Evolutionary conservation across 2,329 filamentous ascomycete genomes (phyloP).

Genomic region (Pseudocercospora fijiensis): DNA sequence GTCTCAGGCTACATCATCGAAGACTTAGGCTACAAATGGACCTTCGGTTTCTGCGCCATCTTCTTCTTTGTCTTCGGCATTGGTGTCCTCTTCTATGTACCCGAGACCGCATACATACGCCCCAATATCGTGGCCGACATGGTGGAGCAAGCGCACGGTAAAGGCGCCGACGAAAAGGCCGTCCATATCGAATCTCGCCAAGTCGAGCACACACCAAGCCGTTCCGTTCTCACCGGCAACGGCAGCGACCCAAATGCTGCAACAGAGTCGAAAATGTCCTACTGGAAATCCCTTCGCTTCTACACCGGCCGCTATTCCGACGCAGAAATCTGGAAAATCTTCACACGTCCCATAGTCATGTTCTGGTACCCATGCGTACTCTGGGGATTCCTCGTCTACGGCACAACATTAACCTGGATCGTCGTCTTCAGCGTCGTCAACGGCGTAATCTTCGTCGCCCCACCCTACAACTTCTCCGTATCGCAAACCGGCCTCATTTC

Average conservation of each 20-base stretch:
- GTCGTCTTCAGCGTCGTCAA: slow-evolving; percentile 52
- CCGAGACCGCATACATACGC: slow-evolving; percentile 35
- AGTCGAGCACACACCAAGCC: neutral
- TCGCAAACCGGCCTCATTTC: slow-evolving; percentile 51
- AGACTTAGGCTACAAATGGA: slow-evolving; percentile 44
- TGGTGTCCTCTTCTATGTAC: slow-evolving; percentile 35
- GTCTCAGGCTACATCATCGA: slow-evolving; percentile 45
- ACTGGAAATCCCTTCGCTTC: slow-evolving; percentile 31
- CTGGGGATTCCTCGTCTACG: slow-evolving; percentile 46
- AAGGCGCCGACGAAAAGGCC: slow-evolving; percentile 18
- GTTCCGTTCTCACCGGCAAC: slow-evolving; percentile 19
- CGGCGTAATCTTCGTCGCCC: slow-evolving; percentile 41
- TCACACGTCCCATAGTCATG: slow-evolving; percentile 39
- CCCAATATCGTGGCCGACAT: slow-evolving; percentile 10
- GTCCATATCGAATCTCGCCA: slow-evolving; percentile 22
- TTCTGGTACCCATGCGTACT: slow-evolving; percentile 39
- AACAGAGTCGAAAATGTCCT: slow-evolving; percentile 33
- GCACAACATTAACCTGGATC: slow-evolving; percentile 44
- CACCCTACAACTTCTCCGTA: slow-evolving; percentile 49
- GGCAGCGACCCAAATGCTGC: slow-evolving; percentile 15
- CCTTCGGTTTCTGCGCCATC: slow-evolving; percentile 44
- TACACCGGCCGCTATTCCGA: slow-evolving; percentile 39
- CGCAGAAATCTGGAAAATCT: slow-evolving; percentile 39
- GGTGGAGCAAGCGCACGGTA: slow-evolving; percentile 11
- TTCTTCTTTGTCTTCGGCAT: slow-evolving; percentile 37